Conservation (phyloP, 1,284 basidiomycete species). For the Laetiporus sulphureus region DNA sequence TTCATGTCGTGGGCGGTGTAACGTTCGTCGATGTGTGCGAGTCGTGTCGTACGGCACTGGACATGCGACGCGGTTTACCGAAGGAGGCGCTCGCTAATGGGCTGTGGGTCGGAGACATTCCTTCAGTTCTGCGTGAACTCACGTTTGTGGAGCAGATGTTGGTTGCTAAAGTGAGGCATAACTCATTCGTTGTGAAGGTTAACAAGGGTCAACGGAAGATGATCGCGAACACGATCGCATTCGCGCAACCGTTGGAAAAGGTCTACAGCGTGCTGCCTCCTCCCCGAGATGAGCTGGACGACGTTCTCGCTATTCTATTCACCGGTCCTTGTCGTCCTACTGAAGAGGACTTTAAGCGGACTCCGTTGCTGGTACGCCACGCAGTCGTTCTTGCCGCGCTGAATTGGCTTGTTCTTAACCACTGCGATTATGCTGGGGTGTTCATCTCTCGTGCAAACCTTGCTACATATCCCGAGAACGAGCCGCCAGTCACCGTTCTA, state of each 20-base stretch:
- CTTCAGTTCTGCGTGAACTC: not conserved
- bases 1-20: not conserved
- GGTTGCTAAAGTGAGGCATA: conserved; percentile 2
- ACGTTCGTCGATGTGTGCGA: not conserved
- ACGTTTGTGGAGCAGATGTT: conserved; percentile 1
- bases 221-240: not conserved
- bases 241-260: conserved; percentile 3
- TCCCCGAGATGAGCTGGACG: conserved; percentile 1
- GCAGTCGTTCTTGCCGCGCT: too few relatives aligned
- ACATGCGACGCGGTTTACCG: not conserved
- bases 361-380: too few relatives aligned
- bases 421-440: too few relatives aligned
- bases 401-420: too few relatives aligned
- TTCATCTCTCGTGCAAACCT: too few relatives aligned
- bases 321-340: too few relatives aligned
- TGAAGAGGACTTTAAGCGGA: too few relatives aligned
- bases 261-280: conserved; percentile 3
- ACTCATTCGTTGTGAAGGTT: conserved; percentile 3
- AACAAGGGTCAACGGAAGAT: conserved; percentile 2
- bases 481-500: too few relatives aligned
- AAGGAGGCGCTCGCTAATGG: not conserved
- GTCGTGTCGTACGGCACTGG: not conserved
- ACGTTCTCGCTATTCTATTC: too few relatives aligned
- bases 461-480: too few relatives aligned
- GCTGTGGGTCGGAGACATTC: conserved; percentile 1